Percentiles rank a stretch among this genome's conserved stretches.
Evolutionary conservation across 345 rosid species (phyloP).

Genomic region (Aegle marmelos): DNA sequence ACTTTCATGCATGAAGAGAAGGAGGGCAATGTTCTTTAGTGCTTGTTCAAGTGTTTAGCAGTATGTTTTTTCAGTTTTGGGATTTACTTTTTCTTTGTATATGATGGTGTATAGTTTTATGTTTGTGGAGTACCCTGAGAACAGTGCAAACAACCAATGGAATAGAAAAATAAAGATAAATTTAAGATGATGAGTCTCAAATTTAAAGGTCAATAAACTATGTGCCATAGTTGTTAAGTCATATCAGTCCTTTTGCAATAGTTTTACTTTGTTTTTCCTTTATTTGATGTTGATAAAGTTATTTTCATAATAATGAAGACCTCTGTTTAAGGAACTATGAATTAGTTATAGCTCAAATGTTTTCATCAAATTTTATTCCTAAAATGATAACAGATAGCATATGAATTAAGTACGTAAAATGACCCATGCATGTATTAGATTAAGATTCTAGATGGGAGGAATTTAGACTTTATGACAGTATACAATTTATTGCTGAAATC

Average conservation of each 20-base stretch:
- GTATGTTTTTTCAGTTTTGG: neutral
- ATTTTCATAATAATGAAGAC: conserved; percentile 23
- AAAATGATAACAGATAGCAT: too few species aligned
- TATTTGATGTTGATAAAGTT: neutral
- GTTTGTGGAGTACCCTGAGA: conserved; percentile 95
- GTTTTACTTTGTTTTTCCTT: neutral
- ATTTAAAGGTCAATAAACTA: conserved; percentile 59
- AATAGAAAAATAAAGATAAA: conserved; percentile 82
- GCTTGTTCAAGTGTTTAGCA: too few species aligned
- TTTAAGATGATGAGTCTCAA: conserved; percentile 93
- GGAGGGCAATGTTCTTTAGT: too few species aligned
- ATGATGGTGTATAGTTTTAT: conserved; percentile 56
- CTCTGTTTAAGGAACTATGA: neutral
- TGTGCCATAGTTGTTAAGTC: conserved; percentile 87
- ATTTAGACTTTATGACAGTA: too few species aligned
- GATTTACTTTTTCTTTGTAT: neutral
- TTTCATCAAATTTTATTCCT: neutral
- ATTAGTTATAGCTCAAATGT: neutral
- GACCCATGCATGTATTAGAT: too few species aligned
- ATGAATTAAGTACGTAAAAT: too few species aligned
- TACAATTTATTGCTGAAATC: too few species aligned
- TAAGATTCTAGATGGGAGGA: too few species aligned
- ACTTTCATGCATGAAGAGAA: too few species aligned
- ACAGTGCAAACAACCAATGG: conserved; percentile 55
- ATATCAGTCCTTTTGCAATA: neutral